Evolutionary conservation across 139 green algal genomes (phyloP).

Genomic region (Volvox reticuliferus): DNA sequence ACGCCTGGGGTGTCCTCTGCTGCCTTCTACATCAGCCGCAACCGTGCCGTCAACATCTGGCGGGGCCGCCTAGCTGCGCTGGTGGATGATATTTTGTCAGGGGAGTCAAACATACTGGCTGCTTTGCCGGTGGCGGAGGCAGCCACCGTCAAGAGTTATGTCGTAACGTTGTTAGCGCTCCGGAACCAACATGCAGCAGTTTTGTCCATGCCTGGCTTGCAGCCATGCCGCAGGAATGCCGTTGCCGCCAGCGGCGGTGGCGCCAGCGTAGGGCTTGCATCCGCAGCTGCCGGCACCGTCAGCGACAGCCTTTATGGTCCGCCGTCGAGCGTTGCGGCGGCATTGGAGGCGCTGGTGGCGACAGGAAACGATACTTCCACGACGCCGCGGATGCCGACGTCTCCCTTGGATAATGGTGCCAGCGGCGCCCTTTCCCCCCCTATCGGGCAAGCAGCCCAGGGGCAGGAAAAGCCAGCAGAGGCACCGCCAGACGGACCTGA

Average conservation of each 20-base stretch:
- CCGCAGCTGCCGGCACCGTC: neutral
- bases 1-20: no score
- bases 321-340: neutral
- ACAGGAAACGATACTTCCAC: neutral
- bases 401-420: no score
- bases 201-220: neutral
- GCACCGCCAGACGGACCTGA: no score
- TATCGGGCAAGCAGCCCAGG: no score
- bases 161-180: constrained; percentile 14
- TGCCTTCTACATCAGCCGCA: neutral
- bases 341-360: neutral
- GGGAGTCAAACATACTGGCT: constrained; percentile 14
- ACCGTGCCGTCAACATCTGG: neutral
- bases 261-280: neutral
- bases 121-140: neutral
- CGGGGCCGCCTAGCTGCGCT: neutral
- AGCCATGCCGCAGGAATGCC: neutral
- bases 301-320: neutral
- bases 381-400: no score
- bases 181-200: neutral
- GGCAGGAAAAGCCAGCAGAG: no score
- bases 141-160: neutral
- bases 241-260: neutral
- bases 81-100: constrained; percentile 26
- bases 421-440: no score